phyloP scores from a whole-genome alignment of 75 land plant species.

The Cupressus sempervirens region DNA sequence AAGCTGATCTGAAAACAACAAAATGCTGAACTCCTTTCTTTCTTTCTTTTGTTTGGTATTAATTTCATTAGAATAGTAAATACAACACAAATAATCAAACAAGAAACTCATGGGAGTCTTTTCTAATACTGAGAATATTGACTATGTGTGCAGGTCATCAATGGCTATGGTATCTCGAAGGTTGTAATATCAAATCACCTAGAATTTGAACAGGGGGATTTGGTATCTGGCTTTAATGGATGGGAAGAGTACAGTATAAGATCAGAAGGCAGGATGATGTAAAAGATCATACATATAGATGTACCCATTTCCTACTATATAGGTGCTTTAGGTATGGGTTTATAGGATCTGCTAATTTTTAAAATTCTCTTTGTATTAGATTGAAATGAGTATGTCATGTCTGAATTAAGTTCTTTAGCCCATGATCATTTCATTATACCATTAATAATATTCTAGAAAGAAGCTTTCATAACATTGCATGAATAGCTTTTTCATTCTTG shows the following conservation, averaged over 20 bases:
- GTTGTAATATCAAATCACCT: constrained; percentile 36
- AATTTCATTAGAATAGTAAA: background rate
- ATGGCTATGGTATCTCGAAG: constrained; percentile 37
- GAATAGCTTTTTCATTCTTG: background rate
- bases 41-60: background rate
- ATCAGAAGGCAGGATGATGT: constrained; percentile 14
- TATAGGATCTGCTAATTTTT: background rate
- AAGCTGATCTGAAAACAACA: no score
- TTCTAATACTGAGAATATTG: background rate
- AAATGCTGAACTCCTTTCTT: background rate
- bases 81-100: background rate
- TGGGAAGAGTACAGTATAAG: constrained; percentile 47
- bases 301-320: constrained; percentile 36
- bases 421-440: no score
- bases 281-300: constrained; percentile 17
- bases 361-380: no score
- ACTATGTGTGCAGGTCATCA: constrained; percentile 15
- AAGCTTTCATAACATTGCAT: no score
- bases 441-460: no score
- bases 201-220: constrained; percentile 32
- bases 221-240: constrained; percentile 21
- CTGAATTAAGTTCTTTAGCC: no score
- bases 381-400: background rate
- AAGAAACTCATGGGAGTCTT: background rate
- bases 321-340: constrained; percentile 32